Conservation (phyloP, 2,329 filamentous ascomycete genomes). For the Thielaviopsis musarum region DNA sequence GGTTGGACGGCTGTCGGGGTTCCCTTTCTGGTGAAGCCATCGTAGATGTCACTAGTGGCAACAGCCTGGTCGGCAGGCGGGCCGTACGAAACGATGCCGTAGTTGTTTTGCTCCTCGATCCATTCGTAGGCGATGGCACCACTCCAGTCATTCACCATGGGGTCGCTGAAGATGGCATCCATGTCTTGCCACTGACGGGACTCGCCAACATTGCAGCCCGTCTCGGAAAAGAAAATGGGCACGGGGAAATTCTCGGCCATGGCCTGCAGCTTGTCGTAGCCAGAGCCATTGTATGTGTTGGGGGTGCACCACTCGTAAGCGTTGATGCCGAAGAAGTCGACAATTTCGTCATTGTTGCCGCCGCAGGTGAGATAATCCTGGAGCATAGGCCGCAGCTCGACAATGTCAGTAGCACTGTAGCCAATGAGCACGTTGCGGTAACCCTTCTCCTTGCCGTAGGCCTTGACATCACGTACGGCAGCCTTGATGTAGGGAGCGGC, state of each 20-base stretch:
- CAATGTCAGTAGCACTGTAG: constrained; percentile 76
- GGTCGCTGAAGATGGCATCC: constrained; percentile 53
- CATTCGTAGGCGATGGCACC: constrained; percentile 80
- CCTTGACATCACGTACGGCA: constrained; percentile 65
- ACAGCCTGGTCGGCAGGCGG: constrained; percentile 33
- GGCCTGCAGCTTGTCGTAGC: constrained; percentile 51
- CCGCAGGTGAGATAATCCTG: constrained; percentile 67
- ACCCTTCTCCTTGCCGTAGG: constrained; percentile 55
- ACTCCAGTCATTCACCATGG: constrained; percentile 56
- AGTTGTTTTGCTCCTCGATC: constrained; percentile 71
- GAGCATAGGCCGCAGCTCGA: constrained; percentile 43
- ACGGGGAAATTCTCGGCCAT: constrained; percentile 56
- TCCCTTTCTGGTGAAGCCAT: constrained; percentile 53
- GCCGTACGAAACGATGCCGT: constrained; percentile 67
- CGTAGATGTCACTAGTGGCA: constrained; percentile 34
- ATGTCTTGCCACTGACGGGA: constrained; percentile 56
- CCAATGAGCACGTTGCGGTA: constrained; percentile 74
- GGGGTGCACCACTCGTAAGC: constrained; percentile 67
- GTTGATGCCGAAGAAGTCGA: constrained; percentile 78
- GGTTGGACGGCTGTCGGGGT: constrained; percentile 56
- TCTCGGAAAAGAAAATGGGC: constrained; percentile 84
- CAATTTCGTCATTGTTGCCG: constrained; percentile 45
- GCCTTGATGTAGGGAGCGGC: constrained; percentile 75
- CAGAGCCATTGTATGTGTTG: constrained; percentile 41
- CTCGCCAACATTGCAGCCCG: constrained; percentile 52